Base-by-base conservation (phyloP, 1,284 basidiomycete species). In the Somion occarium region DNA sequence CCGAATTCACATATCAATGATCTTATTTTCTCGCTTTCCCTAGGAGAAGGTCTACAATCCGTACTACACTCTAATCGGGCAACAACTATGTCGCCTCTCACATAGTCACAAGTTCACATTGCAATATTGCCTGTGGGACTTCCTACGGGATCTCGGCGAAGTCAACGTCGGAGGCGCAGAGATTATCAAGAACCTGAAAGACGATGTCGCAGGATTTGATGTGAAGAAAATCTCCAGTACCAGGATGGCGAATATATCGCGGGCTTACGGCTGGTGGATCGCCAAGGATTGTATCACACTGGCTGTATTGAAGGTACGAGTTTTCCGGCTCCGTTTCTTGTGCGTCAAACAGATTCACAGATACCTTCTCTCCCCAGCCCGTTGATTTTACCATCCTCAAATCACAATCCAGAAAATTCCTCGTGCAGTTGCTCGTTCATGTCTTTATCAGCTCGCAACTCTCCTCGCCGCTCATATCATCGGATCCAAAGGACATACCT, bases 91-190 rank as follows among this genome's bases (percentile, higher is more conserved):
- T 62, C 73, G 75, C 15, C 78, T 78, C 5, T 85, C 91, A 1
- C 88, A 92, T 58, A 84, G 88, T 5, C 88, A 94, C 70, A 88
- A 85, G 58, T 88, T 99, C 59, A 98, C 97, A 0, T 73, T 99
- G 38, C 97, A 98, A 64, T 99, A 93, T 69, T 93, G 87, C 59
- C 72, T 99, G 5, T 99, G 97, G 97, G 97, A 99, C 67, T 95
- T 98, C 64, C 71, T 99, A 30, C 87, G 96, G 9, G 91, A 93
- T 56, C 73, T 99, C 25, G 94, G 93, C 15, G 92, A 98, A 68
- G 80, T 74, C 15, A 78, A 73, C 38, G 90, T 95, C 26, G 93
- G 93, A 1, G 93, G 93, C 2, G 78, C 79, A 0, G 89, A 88
- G 59, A 74, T 91, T 45, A 74, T 92, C 58, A 89, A 88, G 63